These are phyloP conservation scores for Pythium phragmiticola DNA, from an alignment of 352 stramenopile species.

Conservation along the genomic window DNA sequence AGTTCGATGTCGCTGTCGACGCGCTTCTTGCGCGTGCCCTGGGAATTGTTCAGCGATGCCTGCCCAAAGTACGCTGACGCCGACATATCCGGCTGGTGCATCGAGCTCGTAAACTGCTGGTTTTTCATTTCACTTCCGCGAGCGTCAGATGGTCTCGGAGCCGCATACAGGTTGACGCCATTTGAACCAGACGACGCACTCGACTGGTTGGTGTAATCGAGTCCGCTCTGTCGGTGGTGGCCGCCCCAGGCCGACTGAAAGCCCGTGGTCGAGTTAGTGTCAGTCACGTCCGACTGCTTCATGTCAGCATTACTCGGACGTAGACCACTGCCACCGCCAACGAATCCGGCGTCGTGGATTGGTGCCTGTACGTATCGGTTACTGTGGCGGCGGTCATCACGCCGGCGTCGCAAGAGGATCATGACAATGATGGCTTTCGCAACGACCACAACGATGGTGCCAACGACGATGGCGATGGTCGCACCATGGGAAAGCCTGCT, in stretches of 20 bases:
- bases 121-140: constrained; percentile 19
- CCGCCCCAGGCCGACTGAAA: constrained; percentile 32
- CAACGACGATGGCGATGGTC: constrained; percentile 62
- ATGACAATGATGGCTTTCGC: constrained; percentile 42
- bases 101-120: constrained; percentile 27
- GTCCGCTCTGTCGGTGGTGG: constrained; percentile 12
- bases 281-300: constrained; percentile 22
- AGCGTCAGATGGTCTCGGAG: constrained; percentile 14
- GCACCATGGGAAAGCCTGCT: constrained; percentile 42
- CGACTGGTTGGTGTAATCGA: constrained; percentile 47
- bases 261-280: constrained; percentile 31
- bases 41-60: background rate
- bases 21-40: constrained; percentile 31
- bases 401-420: constrained; percentile 34
- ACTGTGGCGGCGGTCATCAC: constrained; percentile 21
- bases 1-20: constrained; percentile 70
- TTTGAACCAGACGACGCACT: constrained; percentile 30
- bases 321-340: background rate
- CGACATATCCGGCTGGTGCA: constrained; percentile 24
- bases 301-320: constrained; percentile 21
- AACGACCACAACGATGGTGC: constrained; percentile 44
- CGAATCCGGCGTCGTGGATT: constrained; percentile 35
- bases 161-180: constrained; percentile 17
- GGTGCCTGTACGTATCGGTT: constrained; percentile 46
- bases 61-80: constrained; percentile 9